phyloP scores from a whole-genome alignment of 1,139 yeast genomes.

The Taphrina flavorubra region DNA sequence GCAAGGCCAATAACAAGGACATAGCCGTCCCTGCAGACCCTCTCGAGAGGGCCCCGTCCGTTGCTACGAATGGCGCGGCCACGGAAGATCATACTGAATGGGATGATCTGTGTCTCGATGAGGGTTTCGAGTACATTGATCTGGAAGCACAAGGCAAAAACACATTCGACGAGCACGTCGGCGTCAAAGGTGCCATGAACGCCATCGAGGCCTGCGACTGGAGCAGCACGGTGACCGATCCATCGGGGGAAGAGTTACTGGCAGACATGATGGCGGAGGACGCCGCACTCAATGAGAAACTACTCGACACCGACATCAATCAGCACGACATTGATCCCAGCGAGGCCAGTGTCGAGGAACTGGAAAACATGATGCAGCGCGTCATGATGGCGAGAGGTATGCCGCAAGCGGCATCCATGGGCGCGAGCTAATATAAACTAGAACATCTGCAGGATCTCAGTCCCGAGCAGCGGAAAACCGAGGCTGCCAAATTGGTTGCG shows the following conservation, averaged over 20 bases:
- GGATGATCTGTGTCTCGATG: slow-evolving; percentile 36
- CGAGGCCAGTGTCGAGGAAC: slow-evolving; percentile 28
- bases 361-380: slow-evolving; percentile 35
- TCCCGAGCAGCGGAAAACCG: slow-evolving; percentile 15
- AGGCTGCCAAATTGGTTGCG: slow-evolving; percentile 36
- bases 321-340: slow-evolving; percentile 18
- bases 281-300: slow-evolving; percentile 13
- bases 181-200: slow-evolving; percentile 39
- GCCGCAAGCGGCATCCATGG: not conserved
- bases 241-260: slow-evolving; percentile 17
- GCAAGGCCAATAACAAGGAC: slow-evolving; percentile 6
- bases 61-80: not conserved
- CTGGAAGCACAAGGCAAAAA: slow-evolving; percentile 26
- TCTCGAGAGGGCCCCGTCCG: too few species aligned
- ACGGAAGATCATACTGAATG: not conserved
- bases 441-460: slow-evolving; percentile 32
- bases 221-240: slow-evolving; percentile 25
- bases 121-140: slow-evolving; percentile 42
- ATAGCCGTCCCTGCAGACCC: not conserved
- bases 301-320: slow-evolving; percentile 13
- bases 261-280: slow-evolving; percentile 31
- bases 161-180: slow-evolving; percentile 32
- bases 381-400: slow-evolving; percentile 30
- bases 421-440: not conserved
- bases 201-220: slow-evolving; percentile 40